These are phyloP conservation scores for Priceomyces fermenticarens DNA, from an alignment of 805 yeast species.

Conservation along the genomic window DNA sequence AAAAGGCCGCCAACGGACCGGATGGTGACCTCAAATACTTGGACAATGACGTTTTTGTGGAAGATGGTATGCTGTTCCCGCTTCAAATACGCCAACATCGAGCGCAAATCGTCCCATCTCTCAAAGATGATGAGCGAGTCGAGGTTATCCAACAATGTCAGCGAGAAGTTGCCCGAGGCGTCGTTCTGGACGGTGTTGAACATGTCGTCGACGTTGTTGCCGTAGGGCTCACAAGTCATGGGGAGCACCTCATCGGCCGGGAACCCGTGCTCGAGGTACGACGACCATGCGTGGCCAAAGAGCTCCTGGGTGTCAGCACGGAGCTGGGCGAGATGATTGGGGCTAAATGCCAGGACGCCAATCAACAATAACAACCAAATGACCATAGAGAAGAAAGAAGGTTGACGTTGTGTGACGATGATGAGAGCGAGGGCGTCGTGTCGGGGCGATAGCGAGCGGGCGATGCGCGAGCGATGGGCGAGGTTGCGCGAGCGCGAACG, in stretches of 20 bases:
- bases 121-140: constrained; percentile 77
- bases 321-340: constrained; percentile 29
- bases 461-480: no score
- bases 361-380: no score
- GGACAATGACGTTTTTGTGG: constrained; percentile 67
- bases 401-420: no score
- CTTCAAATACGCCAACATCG: constrained; percentile 25
- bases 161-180: constrained; percentile 78
- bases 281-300: constrained; percentile 72
- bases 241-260: constrained; percentile 86
- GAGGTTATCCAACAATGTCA: constrained; percentile 74
- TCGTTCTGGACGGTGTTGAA: constrained; percentile 67
- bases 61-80: constrained; percentile 46
- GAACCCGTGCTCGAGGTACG: constrained; percentile 66
- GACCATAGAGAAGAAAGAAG: no score
- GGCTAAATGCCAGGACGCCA: constrained; percentile 41
- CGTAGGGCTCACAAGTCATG: constrained; percentile 62
- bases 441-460: no score
- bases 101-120: constrained; percentile 53
- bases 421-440: no score
- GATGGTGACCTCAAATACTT: constrained; percentile 84
- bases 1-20: constrained; percentile 79
- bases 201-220: constrained; percentile 55
- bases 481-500: no score
- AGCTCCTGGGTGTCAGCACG: constrained; percentile 49